These are phyloP conservation scores for Phytophthora constricta DNA, from an alignment of 352 stramenopile species.

Conservation along the genomic window DNA sequence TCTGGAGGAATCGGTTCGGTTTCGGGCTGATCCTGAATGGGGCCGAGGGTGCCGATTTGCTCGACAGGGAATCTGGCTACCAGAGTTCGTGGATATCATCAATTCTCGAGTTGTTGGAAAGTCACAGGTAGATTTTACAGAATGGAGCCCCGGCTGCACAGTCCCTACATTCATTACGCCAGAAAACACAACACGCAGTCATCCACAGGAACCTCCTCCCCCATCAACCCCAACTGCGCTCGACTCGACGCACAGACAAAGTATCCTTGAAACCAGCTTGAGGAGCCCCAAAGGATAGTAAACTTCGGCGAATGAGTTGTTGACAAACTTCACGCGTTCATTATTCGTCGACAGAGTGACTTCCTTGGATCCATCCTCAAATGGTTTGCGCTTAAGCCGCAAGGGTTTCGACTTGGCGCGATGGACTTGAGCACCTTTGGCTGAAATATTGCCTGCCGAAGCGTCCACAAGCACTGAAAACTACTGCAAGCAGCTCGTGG, in stretches of 20 bases:
- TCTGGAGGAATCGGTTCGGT: slow-evolving; percentile 3
- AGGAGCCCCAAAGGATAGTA: too few relatives aligned
- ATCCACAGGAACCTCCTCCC: too few relatives aligned
- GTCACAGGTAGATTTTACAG: not conserved
- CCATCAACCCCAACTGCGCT: too few relatives aligned
- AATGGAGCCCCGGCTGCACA: not conserved
- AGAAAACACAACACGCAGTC: slow-evolving; percentile 2
- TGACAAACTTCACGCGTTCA: slow-evolving; percentile 18
- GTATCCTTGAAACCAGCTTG: too few relatives aligned
- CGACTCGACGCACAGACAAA: too few relatives aligned
- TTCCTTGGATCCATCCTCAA: slow-evolving; percentile 30
- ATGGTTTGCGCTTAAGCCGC: slow-evolving; percentile 20
- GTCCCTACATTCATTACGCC: not conserved
- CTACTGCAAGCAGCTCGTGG: not conserved
- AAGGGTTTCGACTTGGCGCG: slow-evolving; percentile 32
- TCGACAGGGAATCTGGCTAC: not conserved
- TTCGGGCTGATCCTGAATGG: slow-evolving; percentile 7
- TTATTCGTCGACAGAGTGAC: slow-evolving; percentile 31
- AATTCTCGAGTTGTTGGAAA: not conserved
- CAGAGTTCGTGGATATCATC: not conserved
- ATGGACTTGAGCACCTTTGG: slow-evolving; percentile 59
- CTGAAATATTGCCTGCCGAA: slow-evolving; percentile 20
- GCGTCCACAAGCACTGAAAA: not conserved
- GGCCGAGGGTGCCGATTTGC: not conserved
- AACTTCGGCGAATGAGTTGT: too few relatives aligned